Evolutionary conservation across 2,329 filamentous ascomycete species (phyloP), one percentile per base, ranked within the genome.

Genomic region (Tolypocladium inflatum): DNA sequence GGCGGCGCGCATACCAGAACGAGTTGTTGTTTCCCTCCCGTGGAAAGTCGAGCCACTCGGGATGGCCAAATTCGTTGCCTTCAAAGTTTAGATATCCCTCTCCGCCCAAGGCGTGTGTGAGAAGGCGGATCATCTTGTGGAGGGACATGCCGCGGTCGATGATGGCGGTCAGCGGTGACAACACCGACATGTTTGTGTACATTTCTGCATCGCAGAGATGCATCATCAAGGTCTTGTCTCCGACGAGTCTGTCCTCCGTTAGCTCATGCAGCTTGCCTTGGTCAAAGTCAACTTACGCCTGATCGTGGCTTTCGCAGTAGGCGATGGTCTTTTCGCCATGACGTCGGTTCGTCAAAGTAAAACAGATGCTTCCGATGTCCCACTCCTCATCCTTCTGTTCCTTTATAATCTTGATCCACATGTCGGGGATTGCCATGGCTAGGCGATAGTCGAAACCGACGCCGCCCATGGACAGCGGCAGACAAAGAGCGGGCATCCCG

Each of bases 391-490:
- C 94, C 68, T 88, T 82, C 71, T 91, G 86, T 75, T 99, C 94
- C 74, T 99, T 99, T 61, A 97, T 74, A 70, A 95, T 90, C 77
- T 99, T 99, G 80, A 99, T 99, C 85, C 95, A 99, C 85, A 99
- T 90, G 72, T 99, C 94, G 4, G 94, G 94, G 62, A 99, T 86
- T 5, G 94, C 94, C 94, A 99, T 99, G 57, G 92, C 92, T 38
- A 99, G 84, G 64, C 94, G 86, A 74, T 99, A 99, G 75, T 99
- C 94, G 71, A 99, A 99, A 33, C 94, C 94, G 64, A 97, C 85
- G 61, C 94, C 94, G 21, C 94, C 94, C 2, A 97, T 79, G 1
- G 88, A 87, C 43, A 97, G 78, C 8, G 90, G 86, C 42, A 99
- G 74, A 73, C 94, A 97, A 54, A 99, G 79, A n/a, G 91, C 93